Evolutionary conservation across 1,284 basidiomycete species (phyloP).

Genomic region (Exobasidium cylindrosporum): DNA sequence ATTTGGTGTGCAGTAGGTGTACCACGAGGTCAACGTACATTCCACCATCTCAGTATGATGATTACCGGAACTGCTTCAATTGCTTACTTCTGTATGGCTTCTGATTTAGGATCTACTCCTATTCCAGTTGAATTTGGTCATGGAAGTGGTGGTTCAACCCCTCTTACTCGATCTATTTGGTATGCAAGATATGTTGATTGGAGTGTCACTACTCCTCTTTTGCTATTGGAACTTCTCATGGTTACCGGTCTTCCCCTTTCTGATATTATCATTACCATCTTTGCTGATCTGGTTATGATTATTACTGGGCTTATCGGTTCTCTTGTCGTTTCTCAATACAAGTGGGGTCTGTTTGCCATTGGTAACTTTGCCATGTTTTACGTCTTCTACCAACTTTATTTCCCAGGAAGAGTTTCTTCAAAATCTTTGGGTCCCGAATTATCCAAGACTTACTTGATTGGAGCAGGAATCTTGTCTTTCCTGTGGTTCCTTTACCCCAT

Average conservation of each 20-base stretch:
- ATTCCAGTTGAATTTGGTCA: conserved; percentile 61
- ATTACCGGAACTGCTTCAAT: conserved; percentile 53
- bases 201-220: conserved; percentile 62
- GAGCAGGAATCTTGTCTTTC: conserved; percentile 49
- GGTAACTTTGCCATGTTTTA: conserved; percentile 59
- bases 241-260: conserved; percentile 62
- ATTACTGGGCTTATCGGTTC: conserved; percentile 62
- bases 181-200: conserved; percentile 55
- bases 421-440: conserved; percentile 57
- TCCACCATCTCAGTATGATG: conserved; percentile 58
- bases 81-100: conserved; percentile 62
- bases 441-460: conserved; percentile 57
- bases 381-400: conserved; percentile 53
- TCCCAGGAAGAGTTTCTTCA: conserved; percentile 54
- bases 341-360: conserved; percentile 59
- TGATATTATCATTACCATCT: conserved; percentile 62
- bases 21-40: conserved; percentile 59
- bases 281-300: conserved; percentile 61
- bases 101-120: conserved; percentile 63
- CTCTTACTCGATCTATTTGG: conserved; percentile 62
- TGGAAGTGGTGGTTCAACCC: conserved; percentile 26
- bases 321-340: conserved; percentile 61
- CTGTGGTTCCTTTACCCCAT: conserved; percentile 49
- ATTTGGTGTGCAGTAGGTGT: conserved; percentile 30
- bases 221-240: conserved; percentile 62